Conservation (phyloP, 106 monocot species). For the Gastrodia elata region DNA sequence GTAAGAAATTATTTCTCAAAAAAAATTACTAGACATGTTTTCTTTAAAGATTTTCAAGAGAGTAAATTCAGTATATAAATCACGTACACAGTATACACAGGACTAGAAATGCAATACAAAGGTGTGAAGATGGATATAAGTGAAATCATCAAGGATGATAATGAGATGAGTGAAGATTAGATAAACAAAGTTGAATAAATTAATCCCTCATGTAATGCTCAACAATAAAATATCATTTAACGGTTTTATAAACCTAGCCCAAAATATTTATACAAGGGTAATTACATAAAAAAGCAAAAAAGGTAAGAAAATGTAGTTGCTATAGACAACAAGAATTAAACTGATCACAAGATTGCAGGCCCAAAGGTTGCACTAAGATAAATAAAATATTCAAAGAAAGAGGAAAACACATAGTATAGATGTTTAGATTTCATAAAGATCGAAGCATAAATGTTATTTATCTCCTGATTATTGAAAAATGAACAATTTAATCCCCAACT, state of each 20-base stretch:
- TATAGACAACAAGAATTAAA: neutral
- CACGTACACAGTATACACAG: neutral
- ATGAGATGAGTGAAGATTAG: neutral
- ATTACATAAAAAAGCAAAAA: neutral
- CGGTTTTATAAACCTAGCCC: neutral
- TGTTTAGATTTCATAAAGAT: neutral
- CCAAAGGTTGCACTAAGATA: neutral
- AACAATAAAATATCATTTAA: neutral
- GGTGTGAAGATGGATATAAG: neutral
- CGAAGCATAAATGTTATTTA: too few relatives aligned
- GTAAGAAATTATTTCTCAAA: neutral
- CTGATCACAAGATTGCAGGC: neutral
- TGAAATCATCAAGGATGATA: neutral
- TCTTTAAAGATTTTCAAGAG: neutral
- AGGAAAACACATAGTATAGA: neutral
- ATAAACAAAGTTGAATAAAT: neutral
- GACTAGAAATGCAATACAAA: neutral
- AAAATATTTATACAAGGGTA: neutral
- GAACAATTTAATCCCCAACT: too few relatives aligned
- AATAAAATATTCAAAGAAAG: neutral
- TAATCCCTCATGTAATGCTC: neutral
- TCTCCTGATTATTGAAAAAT: too few relatives aligned
- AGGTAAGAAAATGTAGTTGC: neutral
- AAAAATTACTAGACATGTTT: slow-evolving; percentile 3
- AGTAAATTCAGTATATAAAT: neutral